Conservation (phyloP, 805 yeast species). For the Lachancea nothofagi region DNA sequence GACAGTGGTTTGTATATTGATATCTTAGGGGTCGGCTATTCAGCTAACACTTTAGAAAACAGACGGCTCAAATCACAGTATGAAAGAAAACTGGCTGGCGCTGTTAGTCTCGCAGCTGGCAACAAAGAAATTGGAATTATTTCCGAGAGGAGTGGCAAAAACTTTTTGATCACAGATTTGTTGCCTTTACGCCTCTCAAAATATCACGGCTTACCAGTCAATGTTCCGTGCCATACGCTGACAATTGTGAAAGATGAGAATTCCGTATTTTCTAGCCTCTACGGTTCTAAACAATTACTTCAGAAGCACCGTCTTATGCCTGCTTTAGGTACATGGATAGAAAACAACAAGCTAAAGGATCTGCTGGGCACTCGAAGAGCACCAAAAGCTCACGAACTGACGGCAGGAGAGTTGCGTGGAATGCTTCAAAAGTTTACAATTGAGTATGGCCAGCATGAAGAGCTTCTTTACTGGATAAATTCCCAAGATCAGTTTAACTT, state of each 20-base stretch:
- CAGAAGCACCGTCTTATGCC: conserved; percentile 5
- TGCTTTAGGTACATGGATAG: conserved; percentile 4
- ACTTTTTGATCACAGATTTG: background rate
- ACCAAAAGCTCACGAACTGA: background rate
- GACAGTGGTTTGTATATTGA: conserved; percentile 56
- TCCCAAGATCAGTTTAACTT: conserved; percentile 1
- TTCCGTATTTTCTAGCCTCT: background rate
- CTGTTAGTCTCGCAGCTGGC: background rate
- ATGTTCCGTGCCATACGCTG: conserved; percentile 1
- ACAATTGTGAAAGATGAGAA: conserved; percentile 3
- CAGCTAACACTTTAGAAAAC: background rate
- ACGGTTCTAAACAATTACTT: background rate
- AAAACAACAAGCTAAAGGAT: background rate
- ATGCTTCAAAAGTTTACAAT: background rate
- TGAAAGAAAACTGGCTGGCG: background rate
- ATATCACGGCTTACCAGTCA: conserved; percentile 6
- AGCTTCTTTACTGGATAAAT: conserved; percentile 1
- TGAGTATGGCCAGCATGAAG: conserved; percentile 1
- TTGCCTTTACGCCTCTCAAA: conserved; percentile 3
- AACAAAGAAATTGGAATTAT: conserved; percentile 1
- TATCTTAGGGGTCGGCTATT: conserved; percentile 45
- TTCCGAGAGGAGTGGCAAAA: conserved; percentile 2
- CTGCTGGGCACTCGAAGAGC: background rate
- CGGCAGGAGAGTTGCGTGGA: background rate
- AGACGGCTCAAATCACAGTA: background rate